Percentiles rank a stretch among this genome's conserved stretches.
phyloP scores from a whole-genome alignment of 495 filamentous ascomycete genomes.

The Glarea lozoyensis region DNA sequence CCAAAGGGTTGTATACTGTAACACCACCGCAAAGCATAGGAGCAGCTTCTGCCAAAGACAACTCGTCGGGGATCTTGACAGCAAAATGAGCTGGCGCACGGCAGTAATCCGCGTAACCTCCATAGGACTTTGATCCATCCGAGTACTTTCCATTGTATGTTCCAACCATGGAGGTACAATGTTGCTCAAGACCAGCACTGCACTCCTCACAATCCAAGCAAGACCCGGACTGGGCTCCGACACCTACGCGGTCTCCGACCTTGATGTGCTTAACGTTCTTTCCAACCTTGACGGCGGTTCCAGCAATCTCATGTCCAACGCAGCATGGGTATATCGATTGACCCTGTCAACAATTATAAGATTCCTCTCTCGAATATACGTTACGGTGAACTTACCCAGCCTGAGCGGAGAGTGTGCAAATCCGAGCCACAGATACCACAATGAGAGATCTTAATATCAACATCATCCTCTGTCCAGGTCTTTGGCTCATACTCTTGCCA shows the following conservation, averaged over 20 bases:
- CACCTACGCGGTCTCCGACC: conserved; percentile 75
- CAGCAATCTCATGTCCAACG: conserved; percentile 83
- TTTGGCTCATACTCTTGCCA: conserved; percentile 71
- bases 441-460: conserved; percentile 71
- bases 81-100: conserved; percentile 69
- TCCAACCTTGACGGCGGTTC: conserved; percentile 63
- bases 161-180: conserved; percentile 50
- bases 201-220: conserved; percentile 73
- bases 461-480: conserved; percentile 65
- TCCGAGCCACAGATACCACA: conserved; percentile 81
- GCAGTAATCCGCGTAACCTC: conserved; percentile 65
- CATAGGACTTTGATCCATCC: conserved; percentile 52
- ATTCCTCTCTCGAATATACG: background rate
- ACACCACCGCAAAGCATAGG: conserved; percentile 82
- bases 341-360: conserved; percentile 25
- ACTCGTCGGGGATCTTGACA: conserved; percentile 62
- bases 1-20: conserved; percentile 67
- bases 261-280: conserved; percentile 53
- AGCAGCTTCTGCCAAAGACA: conserved; percentile 48
- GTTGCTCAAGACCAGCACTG: conserved; percentile 48
- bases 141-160: conserved; percentile 66
- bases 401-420: conserved; percentile 64
- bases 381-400: conserved; percentile 45
- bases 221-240: conserved; percentile 69
- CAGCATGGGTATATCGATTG: conserved; percentile 61